phyloP scores from a whole-genome alignment of 2,329 filamentous ascomycete species.

The Cladosporium phlei region DNA sequence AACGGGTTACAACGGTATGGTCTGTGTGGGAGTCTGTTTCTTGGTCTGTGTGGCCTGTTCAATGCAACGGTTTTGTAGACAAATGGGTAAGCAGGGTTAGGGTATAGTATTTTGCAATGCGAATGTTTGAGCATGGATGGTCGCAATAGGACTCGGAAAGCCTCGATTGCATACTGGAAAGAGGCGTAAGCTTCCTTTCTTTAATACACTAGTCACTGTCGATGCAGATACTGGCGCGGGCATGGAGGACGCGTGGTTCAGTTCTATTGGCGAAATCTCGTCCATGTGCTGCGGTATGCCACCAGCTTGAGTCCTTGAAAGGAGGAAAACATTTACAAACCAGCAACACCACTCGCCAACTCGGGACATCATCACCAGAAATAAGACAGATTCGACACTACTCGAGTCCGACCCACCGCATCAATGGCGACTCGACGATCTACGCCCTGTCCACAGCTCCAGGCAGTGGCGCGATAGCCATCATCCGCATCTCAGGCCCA shows the following conservation, averaged over 20 bases:
- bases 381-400: background rate
- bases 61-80: too few relatives aligned
- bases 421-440: slow-evolving; percentile 55
- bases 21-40: background rate
- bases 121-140: background rate
- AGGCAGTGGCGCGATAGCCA: slow-evolving; percentile 83
- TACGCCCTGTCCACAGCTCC: slow-evolving; percentile 86
- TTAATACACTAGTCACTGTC: background rate
- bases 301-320: background rate
- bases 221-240: slow-evolving; percentile 5
- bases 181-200: background rate
- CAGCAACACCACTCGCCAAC: background rate
- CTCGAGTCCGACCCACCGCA: background rate
- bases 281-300: background rate
- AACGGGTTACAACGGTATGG: too few relatives aligned
- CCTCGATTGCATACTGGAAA: background rate
- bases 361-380: background rate
- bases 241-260: slow-evolving; percentile 3
- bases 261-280: background rate
- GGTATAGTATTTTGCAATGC: too few relatives aligned
- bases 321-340: background rate
- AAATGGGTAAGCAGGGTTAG: too few relatives aligned
- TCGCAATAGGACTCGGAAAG: background rate
- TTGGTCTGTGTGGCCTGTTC: background rate
- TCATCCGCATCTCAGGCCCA: slow-evolving; percentile 80